Evolutionary conservation across 441 rosid species (phyloP), one percentile per base, ranked within the genome.

Genomic region (Raphanus hybrid): DNA sequence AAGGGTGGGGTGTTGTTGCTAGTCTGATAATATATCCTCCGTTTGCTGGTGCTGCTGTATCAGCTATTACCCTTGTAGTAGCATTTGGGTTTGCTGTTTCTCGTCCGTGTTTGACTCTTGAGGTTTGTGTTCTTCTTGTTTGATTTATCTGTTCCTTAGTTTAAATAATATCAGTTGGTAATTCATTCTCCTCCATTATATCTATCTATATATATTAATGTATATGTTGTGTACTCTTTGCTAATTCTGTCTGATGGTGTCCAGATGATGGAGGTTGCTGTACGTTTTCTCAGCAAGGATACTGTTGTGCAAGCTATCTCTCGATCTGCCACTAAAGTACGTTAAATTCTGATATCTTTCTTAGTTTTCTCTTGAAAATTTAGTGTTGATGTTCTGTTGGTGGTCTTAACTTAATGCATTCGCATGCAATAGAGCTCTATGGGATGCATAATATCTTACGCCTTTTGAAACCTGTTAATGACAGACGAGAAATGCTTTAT

Each of bases 1-100:
- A 97, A 83, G 99, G 98, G 75, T 97, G 99, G 99, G 99, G 99
- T 65, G 99, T 97, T 39, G 97, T 97, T 78, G 99, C 99, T 74
- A 97, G 99, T 87, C 91, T 97, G 87, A 88, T 81, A 77, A 93
- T 97, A 75, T 92, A 93, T 86, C 99, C 99, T 61, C 99, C 99
- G 14, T 97, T 93, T 85, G 99, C 99, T 81, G 99, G 99, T 81
- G 98, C 99, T 83, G 98, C 99, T 76, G 99, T 97, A 58, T 97
- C 99, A 16, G 99, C 99, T 62, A 85, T 95, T 77, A 92, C 98
- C 70, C 97, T 97, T 79, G 99, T 97, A 76, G 95, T 97, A 71
- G 94, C 99, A 68, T 97, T 97, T 76, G 99, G 99, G 29, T 97
- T 97, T 83, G 99, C 99, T 16, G 99, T 97, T 80, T 97, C 99